These are phyloP conservation scores for Powellomyces hirtus DNA, from an alignment of 192 early-diverging fungal genomes.

Conservation along the genomic window DNA sequence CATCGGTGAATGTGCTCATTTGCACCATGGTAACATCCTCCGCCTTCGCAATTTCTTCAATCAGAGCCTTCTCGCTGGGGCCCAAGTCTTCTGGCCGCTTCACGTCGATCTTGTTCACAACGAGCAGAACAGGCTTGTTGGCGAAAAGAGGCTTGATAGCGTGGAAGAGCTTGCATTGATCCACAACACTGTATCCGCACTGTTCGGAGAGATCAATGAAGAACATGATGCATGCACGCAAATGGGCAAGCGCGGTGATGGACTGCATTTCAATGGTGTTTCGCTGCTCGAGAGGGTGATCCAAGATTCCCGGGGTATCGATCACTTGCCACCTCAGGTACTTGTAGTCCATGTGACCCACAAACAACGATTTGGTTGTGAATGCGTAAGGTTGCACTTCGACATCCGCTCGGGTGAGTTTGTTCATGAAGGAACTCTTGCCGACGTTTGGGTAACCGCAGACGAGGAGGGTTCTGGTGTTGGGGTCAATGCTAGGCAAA, in stretches of 20 bases:
- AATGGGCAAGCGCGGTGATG: slow-evolving; percentile 97
- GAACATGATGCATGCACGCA: slow-evolving; percentile 93
- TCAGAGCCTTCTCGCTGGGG: slow-evolving; percentile 65
- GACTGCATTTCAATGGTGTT: slow-evolving; percentile 99
- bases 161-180: slow-evolving; percentile 86
- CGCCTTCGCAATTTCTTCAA: slow-evolving; percentile 70
- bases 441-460: slow-evolving; percentile 99
- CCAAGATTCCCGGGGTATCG: slow-evolving; percentile 99
- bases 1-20: slow-evolving; percentile 90
- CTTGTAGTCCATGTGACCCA: slow-evolving; percentile 99
- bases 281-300: slow-evolving; percentile 97
- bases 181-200: slow-evolving; percentile 94
- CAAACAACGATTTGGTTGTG: slow-evolving; percentile 99
- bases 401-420: slow-evolving; percentile 97
- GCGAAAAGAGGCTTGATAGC: slow-evolving; percentile 97
- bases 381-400: slow-evolving; percentile 99
- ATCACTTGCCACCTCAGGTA: slow-evolving; percentile 99
- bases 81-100: slow-evolving; percentile 76
- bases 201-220: slow-evolving; percentile 98
- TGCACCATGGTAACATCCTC: slow-evolving; percentile 72
- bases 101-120: slow-evolving; percentile 96
- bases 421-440: slow-evolving; percentile 98
- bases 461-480: slow-evolving; percentile 97
- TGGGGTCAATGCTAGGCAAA: slow-evolving; percentile 98
- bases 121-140: slow-evolving; percentile 94